Percentiles rank a stretch among this genome's conserved stretches.
phyloP scores from a whole-genome alignment of 192 early-diverging fungal genomes.

The Chytriomyces hyalinus region DNA sequence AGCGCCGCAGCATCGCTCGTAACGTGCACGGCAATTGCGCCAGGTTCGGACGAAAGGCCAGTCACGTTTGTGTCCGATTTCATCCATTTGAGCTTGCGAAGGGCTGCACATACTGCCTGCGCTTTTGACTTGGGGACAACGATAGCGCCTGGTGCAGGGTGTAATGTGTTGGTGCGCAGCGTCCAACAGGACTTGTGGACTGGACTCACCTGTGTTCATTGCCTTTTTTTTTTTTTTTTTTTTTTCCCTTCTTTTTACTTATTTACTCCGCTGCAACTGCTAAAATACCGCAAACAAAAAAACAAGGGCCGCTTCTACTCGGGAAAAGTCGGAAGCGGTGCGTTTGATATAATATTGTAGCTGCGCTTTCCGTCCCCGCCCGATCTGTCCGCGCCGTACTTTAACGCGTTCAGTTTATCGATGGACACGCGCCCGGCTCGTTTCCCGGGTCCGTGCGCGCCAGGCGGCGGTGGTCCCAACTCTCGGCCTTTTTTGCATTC shows the following conservation, averaged over 20 bases:
- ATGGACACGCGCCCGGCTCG: constrained; percentile 47
- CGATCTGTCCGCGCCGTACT: constrained; percentile 11
- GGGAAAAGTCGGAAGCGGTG: constrained; percentile 5
- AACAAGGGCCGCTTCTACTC: neutral
- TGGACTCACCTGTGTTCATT: no score
- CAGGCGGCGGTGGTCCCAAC: constrained; percentile 9
- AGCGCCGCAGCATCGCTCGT: neutral
- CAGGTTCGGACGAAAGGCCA: neutral
- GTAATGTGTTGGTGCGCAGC: neutral
- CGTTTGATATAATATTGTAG: constrained; percentile 51
- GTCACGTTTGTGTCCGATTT: constrained; percentile 1
- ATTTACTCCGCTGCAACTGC: no score
- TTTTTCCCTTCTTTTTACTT: no score
- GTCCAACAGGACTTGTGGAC: neutral
- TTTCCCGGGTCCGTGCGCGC: neutral
- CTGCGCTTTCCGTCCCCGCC: constrained; percentile 32
- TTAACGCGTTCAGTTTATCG: constrained; percentile 45
- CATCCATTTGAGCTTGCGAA: neutral
- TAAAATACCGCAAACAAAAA: no score
- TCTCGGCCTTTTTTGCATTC: neutral
- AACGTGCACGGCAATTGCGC: neutral
- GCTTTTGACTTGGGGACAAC: neutral
- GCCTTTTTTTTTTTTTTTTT: no score
- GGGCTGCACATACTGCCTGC: neutral
- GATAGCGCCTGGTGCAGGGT: neutral